Evolutionary conservation across 176 grass and related monocot genomes (phyloP).

Genomic region (Typha latifolia): DNA sequence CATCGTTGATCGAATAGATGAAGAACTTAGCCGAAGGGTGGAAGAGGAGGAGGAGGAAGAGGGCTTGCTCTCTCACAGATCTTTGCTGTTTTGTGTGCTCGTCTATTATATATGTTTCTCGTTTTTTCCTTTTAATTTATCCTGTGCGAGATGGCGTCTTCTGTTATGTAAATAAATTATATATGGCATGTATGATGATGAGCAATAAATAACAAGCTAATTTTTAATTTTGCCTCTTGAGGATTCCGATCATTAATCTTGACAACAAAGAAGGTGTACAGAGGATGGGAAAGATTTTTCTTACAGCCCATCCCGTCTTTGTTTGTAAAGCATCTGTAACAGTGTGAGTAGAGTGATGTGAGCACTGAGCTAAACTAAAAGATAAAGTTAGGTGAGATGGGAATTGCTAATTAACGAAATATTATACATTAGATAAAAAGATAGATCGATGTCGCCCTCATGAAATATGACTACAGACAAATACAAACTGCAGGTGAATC

Average conservation of each 20-base stretch:
- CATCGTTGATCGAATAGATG: conserved; percentile 44
- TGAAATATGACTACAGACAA: too few relatives aligned
- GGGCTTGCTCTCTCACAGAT: background rate
- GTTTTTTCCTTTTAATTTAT: background rate
- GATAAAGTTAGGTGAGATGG: background rate
- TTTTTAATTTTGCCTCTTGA: too few relatives aligned
- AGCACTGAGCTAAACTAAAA: background rate
- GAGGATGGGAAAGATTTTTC: too few relatives aligned
- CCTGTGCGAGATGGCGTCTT: background rate
- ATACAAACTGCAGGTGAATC: too few relatives aligned
- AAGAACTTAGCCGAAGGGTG: background rate
- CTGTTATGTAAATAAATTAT: background rate
- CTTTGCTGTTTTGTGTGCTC: background rate
- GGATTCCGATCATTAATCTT: too few relatives aligned
- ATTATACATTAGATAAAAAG: too few relatives aligned
- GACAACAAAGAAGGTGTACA: background rate
- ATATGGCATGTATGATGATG: background rate
- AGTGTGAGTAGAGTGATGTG: background rate
- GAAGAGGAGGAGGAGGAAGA: background rate
- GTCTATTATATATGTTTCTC: background rate
- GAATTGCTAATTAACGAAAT: too few relatives aligned
- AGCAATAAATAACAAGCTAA: background rate
- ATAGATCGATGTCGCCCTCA: too few relatives aligned
- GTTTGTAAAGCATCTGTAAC: background rate
- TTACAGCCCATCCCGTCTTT: background rate